Evolutionary conservation across 768 basidiomycete species (phyloP), one percentile per base, ranked within the genome.

Genomic region (Boletus patriciae): DNA sequence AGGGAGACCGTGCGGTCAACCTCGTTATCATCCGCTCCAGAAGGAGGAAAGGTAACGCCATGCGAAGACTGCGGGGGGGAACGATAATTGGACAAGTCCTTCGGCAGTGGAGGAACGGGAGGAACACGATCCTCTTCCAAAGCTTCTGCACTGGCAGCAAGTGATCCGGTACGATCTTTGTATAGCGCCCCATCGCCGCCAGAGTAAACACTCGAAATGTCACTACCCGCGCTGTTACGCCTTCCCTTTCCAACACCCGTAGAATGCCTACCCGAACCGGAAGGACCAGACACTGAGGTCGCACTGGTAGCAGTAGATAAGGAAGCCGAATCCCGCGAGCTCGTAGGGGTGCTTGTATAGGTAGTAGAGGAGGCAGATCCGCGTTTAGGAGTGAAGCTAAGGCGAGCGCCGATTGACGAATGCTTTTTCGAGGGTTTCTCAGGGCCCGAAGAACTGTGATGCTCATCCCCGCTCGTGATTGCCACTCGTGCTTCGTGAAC

Each of bases 61-160:
- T 85, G 75, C 18, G 88, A 80, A 18, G 85, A 80, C 21, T 80
- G 74, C 18, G 84, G 85, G 23, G 88, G 88, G 1, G 88, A 86
- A 50, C 84, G 85, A 74, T 85, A 90, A 21, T 74, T 83, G n/a
- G 87, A 85, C 52, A 94, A 72, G 65, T 94, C 92, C 75, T 97
- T 95, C 42, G 94, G 94, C 27, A 97, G 76, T 37, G 94, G 94
- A 36, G 94, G 94, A 4, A 96, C 93, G 27, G 94, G 94, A 18
- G 94, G 94, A n/a, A 97, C 94, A 54, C 76, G 66, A 56, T 76
- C 75, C 62, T 83, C 84, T 55, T 90, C 88, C 42, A 75, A 70
- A 42, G 73, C 72, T 59, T 93, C 90, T 47, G 78, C 81, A 61
- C 80, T 82, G 49, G 75, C 74, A 45, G 81, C 83, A 53, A 87